Evolutionary conservation across 2,329 filamentous ascomycete species (phyloP).

Genomic region (Ophiosphaerella korrae): DNA sequence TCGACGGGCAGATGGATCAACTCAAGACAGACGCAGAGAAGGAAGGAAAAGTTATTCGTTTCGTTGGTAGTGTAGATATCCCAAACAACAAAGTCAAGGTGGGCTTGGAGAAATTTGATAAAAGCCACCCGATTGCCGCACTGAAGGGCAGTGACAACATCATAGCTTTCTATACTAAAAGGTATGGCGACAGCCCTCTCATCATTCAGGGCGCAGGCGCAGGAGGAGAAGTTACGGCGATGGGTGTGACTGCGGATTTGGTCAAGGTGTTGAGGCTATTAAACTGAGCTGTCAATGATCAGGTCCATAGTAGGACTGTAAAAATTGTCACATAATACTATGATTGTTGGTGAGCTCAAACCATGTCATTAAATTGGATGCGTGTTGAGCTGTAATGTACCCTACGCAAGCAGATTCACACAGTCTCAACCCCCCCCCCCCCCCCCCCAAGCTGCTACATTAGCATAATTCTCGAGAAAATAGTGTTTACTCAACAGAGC

Average conservation of each 20-base stretch:
- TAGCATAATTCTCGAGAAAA: too few species aligned
- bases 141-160: constrained; percentile 99
- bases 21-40: constrained; percentile 83
- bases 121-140: constrained; percentile 86
- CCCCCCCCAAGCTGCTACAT: too few species aligned
- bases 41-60: constrained; percentile 89
- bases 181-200: constrained; percentile 87
- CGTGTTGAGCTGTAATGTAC: too few species aligned
- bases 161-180: constrained; percentile 96
- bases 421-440: too few species aligned
- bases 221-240: constrained; percentile 93
- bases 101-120: constrained; percentile 82
- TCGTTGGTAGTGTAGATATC: constrained; percentile 92
- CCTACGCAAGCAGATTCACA: too few species aligned
- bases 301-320: too few species aligned
- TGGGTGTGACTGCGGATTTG: constrained; percentile 94
- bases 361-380: too few species aligned
- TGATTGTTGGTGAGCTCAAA: too few species aligned
- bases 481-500: too few species aligned
- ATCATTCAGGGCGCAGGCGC: constrained; percentile 95
- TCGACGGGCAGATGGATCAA: constrained; percentile 88
- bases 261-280: constrained; percentile 84
- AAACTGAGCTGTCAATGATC: constrained; percentile 43
- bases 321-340: too few species aligned
- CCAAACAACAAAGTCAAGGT: constrained; percentile 83